Conservation (phyloP, 768 basidiomycete genomes). For the Lentinus brumalis region DNA sequence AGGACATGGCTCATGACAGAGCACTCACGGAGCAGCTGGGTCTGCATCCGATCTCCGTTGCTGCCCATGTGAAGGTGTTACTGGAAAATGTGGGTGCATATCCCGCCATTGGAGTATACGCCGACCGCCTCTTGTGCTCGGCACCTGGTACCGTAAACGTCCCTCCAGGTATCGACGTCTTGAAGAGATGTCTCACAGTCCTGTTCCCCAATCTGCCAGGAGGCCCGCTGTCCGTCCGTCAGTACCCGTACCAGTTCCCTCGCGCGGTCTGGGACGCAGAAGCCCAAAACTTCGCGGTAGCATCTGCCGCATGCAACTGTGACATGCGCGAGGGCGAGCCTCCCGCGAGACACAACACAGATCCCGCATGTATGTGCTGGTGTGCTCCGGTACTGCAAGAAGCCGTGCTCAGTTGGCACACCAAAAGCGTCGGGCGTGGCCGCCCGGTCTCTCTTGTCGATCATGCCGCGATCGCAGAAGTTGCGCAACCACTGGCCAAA, state of each 20-base stretch:
- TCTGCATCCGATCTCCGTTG: neutral
- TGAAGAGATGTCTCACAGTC: neutral
- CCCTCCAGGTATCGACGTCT: neutral
- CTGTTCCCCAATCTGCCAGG: neutral
- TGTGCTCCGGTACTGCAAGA: neutral
- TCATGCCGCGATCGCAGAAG: no score
- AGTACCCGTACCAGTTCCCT: neutral
- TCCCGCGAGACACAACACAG: no score
- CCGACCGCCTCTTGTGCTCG: neutral
- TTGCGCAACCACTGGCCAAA: no score
- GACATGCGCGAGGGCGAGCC: no score
- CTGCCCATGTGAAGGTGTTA: neutral
- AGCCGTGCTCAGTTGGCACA: no score
- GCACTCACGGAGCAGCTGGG: constrained; percentile 2
- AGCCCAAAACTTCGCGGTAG: constrained; percentile 6
- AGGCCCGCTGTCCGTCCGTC: constrained; percentile 5
- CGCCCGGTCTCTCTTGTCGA: no score
- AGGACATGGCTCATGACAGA: neutral
- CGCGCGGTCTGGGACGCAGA: neutral
- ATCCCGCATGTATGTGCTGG: constrained; percentile 8
- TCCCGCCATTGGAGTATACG: neutral
- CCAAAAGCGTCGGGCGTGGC: no score
- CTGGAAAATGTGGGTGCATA: constrained; percentile 2
- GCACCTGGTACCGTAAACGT: neutral
- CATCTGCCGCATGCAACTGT: no score